Evolutionary conservation across 1,139 yeast species (phyloP), one percentile per base, ranked within the genome.

Genomic region (Candida freyschussii): DNA sequence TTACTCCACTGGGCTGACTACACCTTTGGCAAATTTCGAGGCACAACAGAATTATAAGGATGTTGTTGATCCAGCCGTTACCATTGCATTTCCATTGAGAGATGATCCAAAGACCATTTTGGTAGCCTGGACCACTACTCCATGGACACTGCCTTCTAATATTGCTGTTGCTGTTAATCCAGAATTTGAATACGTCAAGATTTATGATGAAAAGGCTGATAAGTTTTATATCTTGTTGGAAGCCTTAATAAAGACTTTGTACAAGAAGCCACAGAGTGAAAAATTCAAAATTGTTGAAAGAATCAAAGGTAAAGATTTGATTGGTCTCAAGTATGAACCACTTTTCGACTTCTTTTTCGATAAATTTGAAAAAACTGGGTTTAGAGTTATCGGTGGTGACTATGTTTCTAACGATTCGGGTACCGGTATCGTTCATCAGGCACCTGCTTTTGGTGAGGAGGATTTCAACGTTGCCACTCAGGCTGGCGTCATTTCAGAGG

Each of bases 121-220:
- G 48, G 89, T 91, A 29, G 98, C 97, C 13, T 91, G 99, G 99
- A 91, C 99, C 27, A 91, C 99, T 43, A 91, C 99, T 24, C 99
- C 99, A 33, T 91, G 99, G 99, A 93, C 99, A 32, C 71, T 91
- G 56, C 98, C 98, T 29, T 84, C 96, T 17, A 91, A 91, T 62
- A 65, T 91, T 57, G 93, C 91, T 12, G 72, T 91, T 43, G 89
- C 95, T 53, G 97, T 91, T 29, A 75, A 91, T 64, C 95, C 96
- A 33, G 76, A 77, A 15, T 79, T 86, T 45, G 97, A 87, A 62
- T 91, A 91, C 56, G 83, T 84, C 48, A 93, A 91, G 67, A 83
- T 93, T 46, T 79, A 67, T 48, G 97, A 91, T 57, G 96, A 89
- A 64, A 87, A 78, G 44, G 77, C 80, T 49, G 84, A 83, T 49